Evolutionary conservation across 352 stramenopile genomes (phyloP).

Genomic region (Globisporangium cystogenes): DNA sequence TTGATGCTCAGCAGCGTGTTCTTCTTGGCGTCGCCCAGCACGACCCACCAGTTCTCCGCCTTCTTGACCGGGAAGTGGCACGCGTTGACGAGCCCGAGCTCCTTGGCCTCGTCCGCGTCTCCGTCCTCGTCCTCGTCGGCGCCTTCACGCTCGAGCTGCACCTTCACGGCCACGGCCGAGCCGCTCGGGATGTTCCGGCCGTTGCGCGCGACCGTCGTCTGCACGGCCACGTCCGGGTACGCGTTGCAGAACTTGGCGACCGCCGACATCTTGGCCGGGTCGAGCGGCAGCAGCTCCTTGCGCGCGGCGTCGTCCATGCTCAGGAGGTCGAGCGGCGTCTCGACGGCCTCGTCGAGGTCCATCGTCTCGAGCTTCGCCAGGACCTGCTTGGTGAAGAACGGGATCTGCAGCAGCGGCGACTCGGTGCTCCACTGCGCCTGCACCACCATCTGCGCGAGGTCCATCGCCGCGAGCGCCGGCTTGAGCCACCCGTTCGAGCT

Average conservation of each 20-base stretch:
- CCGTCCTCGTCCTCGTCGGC: constrained; percentile 92
- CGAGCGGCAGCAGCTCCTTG: constrained; percentile 86
- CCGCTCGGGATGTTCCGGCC: constrained; percentile 89
- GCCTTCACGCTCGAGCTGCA: constrained; percentile 90
- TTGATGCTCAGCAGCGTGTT: constrained; percentile 98
- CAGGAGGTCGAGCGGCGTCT: constrained; percentile 82
- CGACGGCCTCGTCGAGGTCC: constrained; percentile 63
- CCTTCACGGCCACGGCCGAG: constrained; percentile 87
- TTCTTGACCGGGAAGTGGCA: constrained; percentile 87
- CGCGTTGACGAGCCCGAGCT: constrained; percentile 67
- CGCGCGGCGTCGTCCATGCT: constrained; percentile 93
- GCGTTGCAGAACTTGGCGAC: constrained; percentile 99
- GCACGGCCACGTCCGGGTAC: constrained; percentile 98
- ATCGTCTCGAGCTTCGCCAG: constrained; percentile 47
- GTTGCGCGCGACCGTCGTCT: constrained; percentile 88
- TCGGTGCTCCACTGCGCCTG: constrained; percentile 98
- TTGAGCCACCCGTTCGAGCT: constrained; percentile 98
- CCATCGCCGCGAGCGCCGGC: constrained; percentile 97
- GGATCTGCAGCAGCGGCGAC: constrained; percentile 94
- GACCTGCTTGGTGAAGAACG: constrained; percentile 94
- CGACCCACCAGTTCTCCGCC: constrained; percentile 98
- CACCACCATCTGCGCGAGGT: constrained; percentile 99
- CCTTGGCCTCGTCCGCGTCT: constrained; percentile 48
- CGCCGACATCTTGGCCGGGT: constrained; percentile 91
- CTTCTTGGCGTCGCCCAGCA: constrained; percentile 93